Evolutionary conservation across 108 stramenopile species (phyloP), one percentile per base, ranked within the genome.

Genomic region (Nitzschia putrida): DNA sequence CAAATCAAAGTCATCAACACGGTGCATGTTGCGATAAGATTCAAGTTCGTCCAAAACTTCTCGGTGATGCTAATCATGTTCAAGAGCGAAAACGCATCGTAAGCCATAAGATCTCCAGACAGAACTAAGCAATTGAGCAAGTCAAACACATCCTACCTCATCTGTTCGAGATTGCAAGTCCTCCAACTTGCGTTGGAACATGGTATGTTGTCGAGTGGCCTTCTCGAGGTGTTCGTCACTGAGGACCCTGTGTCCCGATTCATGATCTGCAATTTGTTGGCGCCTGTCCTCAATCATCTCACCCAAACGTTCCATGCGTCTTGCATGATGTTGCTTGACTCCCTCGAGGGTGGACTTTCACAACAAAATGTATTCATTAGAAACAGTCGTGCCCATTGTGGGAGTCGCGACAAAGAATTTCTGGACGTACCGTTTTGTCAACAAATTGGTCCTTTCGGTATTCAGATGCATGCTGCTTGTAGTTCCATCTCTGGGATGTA

Each of bases 241-340:
- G 44, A 73, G 37, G 8, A 16, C 20, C 21, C 74, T 57, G 26
- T 44, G 66, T 38, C 66, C 74, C n/a, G 50, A 16, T 4, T 75
- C 44, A 40, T 75, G 74, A 51, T 75, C 74, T 9, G 60, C 64
- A 0, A 57, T 24, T 52, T 38, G 21, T 7, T 58, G 57, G 23
- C 57, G 58, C 8, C 74, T 66, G 22, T 75, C 66, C 34, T 75
- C 60, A 43, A 75, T 59, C 55, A 75, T 50, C 24, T 75, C 52
- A 11, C 44, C 50, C 20, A 75, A 40, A n/a, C 56, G 53, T 18
- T 50, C 34, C 59, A 75, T 68, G 3, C 67, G 74, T 1, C 45
- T 66, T 12, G 61, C 66, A 43, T 75, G 67, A 38, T 61, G 57
- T 20, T 68, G 34, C 69, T 70, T 68, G 8, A 68, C 23, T 4